Evolutionary conservation across 2,329 filamentous ascomycete species (phyloP), one percentile per base, ranked within the genome.

Genomic region (Myotisia sp.): DNA sequence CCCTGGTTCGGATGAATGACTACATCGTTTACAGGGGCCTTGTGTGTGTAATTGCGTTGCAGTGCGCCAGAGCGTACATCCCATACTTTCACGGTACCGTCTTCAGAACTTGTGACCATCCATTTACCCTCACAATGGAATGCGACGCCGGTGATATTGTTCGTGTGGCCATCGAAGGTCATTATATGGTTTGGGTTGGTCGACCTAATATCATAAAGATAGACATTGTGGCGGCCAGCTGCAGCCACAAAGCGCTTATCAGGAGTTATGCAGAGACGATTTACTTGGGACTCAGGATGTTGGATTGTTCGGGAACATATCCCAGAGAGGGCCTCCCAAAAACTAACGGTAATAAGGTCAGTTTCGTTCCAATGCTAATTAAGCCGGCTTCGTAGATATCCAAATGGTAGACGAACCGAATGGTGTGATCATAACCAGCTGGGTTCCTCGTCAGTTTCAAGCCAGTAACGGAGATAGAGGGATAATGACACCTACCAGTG

Each of bases 1-100:
- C 87, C 90, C 63, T 98, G 90, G 53, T 98, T 98, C 0, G 90
- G 90, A 56, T 98, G 90, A 37, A 98, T 98, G n/a, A 95, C 90
- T 6, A 98, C 90, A 57, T 98, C 90, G 52, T 94, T 98, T 34
- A 87, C 90, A 0, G 90, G 76, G 21, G 76, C 78, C 34, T 79
- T 81, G 55, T 98, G 90, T 46, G 73, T 78, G 56, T 98, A 98
- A 59, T 87, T 93, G 36, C 90, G 74, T 60, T 98, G 90, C 36
- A 95, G 75, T 38, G 71, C 76, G 29, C 83, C 87, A 8, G 71
- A 81, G 29, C 86, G 68, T 4, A 85, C 93, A 55, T 94, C 87
- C 86, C 86, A 94, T 43, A 94, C 92, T 67, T 92, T 92, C 52
- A 94, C 86, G 0, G 84, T 92, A 48, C 86, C 83, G 53, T 98